Conservation (phyloP, 2,329 filamentous ascomycete species). For the Neopestalotiopsis sp. region DNA sequence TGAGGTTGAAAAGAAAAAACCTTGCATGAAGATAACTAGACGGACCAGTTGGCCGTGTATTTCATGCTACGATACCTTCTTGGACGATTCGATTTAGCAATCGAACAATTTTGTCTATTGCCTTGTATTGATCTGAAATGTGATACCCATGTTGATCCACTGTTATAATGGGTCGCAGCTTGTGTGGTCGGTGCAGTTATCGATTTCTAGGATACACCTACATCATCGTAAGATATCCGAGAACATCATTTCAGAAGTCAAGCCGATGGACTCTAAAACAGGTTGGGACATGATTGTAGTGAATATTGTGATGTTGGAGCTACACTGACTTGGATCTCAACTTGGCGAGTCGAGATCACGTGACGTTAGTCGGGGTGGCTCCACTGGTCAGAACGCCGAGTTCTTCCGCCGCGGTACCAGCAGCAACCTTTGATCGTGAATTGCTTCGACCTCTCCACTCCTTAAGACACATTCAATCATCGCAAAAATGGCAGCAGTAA, state of each 20-base stretch:
- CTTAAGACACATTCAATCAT: constrained; percentile 47
- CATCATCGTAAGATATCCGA: too few relatives aligned
- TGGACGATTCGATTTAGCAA: constrained; percentile 24
- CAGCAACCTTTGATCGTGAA: constrained; percentile 51
- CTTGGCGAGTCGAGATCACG: constrained; percentile 18
- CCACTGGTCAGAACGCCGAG: constrained; percentile 12
- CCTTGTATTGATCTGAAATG: neutral
- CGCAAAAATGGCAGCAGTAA: constrained; percentile 73
- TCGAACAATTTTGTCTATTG: neutral
- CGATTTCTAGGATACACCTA: too few relatives aligned
- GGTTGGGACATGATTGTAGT: too few relatives aligned
- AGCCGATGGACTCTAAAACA: too few relatives aligned
- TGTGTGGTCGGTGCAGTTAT: too few relatives aligned
- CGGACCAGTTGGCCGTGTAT: constrained; percentile 31
- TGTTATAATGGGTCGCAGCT: too few relatives aligned
- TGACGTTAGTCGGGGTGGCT: neutral
- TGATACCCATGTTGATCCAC: neutral
- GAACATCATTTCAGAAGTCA: too few relatives aligned
- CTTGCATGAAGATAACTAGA: constrained; percentile 23
- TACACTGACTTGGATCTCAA: neutral
- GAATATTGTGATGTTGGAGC: neutral
- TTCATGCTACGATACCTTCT: constrained; percentile 32
- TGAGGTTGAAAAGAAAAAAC: constrained; percentile 23
- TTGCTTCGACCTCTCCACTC: constrained; percentile 54
- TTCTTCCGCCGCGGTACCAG: constrained; percentile 48